Evolutionary conservation across 1,284 basidiomycete species (phyloP).

Genomic region (Tausonia pullulans): DNA sequence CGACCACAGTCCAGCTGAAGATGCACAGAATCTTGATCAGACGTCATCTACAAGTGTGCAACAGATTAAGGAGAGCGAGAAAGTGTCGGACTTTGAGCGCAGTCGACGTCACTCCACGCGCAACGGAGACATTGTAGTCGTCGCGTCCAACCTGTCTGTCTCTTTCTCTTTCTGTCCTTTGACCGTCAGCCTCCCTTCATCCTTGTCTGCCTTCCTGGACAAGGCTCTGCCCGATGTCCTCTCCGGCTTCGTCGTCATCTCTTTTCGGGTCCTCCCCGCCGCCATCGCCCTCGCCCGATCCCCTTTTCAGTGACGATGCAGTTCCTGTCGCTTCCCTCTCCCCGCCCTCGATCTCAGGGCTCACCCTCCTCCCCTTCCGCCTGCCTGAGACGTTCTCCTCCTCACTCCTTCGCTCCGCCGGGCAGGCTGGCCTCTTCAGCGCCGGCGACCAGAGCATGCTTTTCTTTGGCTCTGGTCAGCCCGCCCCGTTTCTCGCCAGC

Average conservation of each 20-base stretch:
- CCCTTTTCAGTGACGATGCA: slow-evolving; percentile 40
- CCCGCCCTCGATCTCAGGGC: slow-evolving; percentile 18
- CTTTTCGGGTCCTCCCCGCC: slow-evolving; percentile 66
- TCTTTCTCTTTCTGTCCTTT: not conserved
- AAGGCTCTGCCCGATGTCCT: too few species aligned
- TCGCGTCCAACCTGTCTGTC: not conserved
- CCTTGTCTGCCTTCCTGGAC: too few species aligned
- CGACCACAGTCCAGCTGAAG: not conserved
- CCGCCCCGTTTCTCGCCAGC: too few species aligned
- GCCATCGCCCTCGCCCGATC: slow-evolving; percentile 54
- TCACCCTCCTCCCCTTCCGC: slow-evolving; percentile 47
- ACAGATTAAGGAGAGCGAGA: not conserved
- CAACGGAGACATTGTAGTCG: not conserved
- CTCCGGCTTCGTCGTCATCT: slow-evolving; percentile 27
- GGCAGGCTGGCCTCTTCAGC: slow-evolving; percentile 26
- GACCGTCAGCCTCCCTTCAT: not conserved
- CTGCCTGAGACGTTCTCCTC: slow-evolving; percentile 43
- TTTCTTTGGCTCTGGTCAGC: slow-evolving; percentile 19
- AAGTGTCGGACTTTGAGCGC: not conserved
- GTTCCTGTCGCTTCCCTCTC: not conserved
- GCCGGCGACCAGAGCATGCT: slow-evolving; percentile 36
- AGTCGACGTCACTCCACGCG: not conserved
- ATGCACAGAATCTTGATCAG: not conserved
- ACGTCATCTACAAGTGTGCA: not conserved
- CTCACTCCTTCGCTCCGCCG: slow-evolving; percentile 45